Evolutionary conservation across 345 rosid genomes (phyloP), one percentile per base, ranked within the genome.

Genomic region (Pistacia atlantica): DNA sequence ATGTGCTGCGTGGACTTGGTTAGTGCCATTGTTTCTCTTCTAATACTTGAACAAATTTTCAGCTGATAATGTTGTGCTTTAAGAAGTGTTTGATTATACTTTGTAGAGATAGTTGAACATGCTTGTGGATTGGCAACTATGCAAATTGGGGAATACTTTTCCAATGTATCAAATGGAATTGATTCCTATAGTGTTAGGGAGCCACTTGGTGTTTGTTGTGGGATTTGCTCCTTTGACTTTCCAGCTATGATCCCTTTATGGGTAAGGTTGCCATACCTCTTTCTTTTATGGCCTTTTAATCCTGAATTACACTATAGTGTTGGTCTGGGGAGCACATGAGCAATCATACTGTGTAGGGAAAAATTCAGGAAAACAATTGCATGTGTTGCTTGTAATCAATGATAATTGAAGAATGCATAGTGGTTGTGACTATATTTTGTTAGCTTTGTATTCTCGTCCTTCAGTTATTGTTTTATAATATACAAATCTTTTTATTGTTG

Each of bases 141-240:
- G 74, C 89, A 85, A 67, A 80, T 67, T 71, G 90, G 89, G 75
- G 87, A 87, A 69, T 87, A 83, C 75, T 52, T 78, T 68, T 78
- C 87, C 69, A 83, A 87, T 63, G 80, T 79, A 25, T 79, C 86
- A 14, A 80, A 67, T 65, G 90, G 89, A 25, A 60, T 86, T 75
- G 90, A 87, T 73, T 61, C 82, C 70, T 87, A 80, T 71, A 80
- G 80, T 74, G 71, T 80, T 54, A 80, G 90, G 77, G 90, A 87
- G 72, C 87, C 90, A 56, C 78, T 87, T 57, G 90, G 91, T 66
- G 83, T 85, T 78, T 88, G 91, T 80, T 87, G 87, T 78, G 91
- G 91, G 71, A 84, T 88, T 66, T 88, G 89, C 75, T 72, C 87
- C 61, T 80, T 74, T 71, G 83, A 87, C 70, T 85, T 81, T 80